Base-by-base conservation (phyloP, 345 rosid species). In the Nephelium lappaceum region DNA sequence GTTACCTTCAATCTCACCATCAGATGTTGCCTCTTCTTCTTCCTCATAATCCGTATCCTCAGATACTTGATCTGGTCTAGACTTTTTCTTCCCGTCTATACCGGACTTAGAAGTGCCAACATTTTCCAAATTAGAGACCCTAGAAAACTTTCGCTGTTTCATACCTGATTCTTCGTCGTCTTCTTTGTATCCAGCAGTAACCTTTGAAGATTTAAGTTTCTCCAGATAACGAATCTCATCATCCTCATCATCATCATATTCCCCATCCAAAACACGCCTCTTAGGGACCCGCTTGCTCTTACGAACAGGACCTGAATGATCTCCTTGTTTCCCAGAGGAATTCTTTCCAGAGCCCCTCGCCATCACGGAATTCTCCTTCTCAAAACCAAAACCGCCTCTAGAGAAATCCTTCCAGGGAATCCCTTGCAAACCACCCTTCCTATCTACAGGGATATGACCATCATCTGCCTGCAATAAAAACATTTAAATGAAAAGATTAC, bases 141-240 rank as follows among this genome's bases (percentile, higher is more conserved):
- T 86, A 64, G 93, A 88, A 83, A 92, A 85, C 79, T 88, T 95
- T 73, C 73, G 81, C 62, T 85, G 94, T 80, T 85, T 92, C 88
- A 69, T 87, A 76, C 81, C 87, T 1, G 89, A 77, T 75, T 91
- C 95, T 53, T 84, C 92, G 77, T 89, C 89, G 27, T 79, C 92
- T 73, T 89, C 94, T 66, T 78, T 87, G 77, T 70, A 71, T 47
- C 83, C 85, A 21, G 81, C 72, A 14, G 79, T 38, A 73, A 83
- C 79, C 90, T 83, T 93, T 27, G 88, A 84, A 74, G 82, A 79
- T 72, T 88, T 95, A 77, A 95, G 85, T 77, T 94, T 95, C 82
- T 93, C 97, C 82, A 95, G 75, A 82, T 87, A 95, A 8, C 91
- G 91, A 72, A 95, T 89, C 94, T 95, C 99, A 70, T 85, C 98